A percentile compares a stretch with the other conserved stretches of the same genome.
Conservation (phyloP, 192 early-diverging fungal species). For the Lobosporangium transversale region DNA sequence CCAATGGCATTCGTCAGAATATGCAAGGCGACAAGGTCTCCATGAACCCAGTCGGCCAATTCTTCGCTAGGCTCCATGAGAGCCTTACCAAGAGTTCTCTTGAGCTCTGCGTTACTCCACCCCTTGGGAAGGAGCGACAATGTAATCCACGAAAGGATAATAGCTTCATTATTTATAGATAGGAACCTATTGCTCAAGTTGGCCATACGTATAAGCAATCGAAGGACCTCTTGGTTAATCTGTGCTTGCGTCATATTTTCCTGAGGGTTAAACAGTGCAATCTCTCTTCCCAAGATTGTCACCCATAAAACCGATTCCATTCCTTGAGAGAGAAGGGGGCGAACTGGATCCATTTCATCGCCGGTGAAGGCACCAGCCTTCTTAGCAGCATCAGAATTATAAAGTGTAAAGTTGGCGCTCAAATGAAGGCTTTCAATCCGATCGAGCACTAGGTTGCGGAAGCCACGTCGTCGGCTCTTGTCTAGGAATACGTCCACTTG, state of each 20-base stretch:
- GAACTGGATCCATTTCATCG: constrained; percentile 7
- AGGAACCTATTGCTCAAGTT: constrained; percentile 27
- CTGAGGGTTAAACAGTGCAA: constrained; percentile 22
- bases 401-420: neutral
- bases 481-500: constrained; percentile 31
- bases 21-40: constrained; percentile 8
- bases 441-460: constrained; percentile 20
- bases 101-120: constrained; percentile 3
- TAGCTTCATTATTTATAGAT: neutral
- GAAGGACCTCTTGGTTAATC: constrained; percentile 24
- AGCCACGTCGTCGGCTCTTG: constrained; percentile 7
- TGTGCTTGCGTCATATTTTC: constrained; percentile 15
- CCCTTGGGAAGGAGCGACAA: constrained; percentile 3
- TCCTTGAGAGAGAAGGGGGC: constrained; percentile 27
- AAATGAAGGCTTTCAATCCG: constrained; percentile 12
- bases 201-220: constrained; percentile 23
- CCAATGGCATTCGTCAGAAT: neutral
- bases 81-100: constrained; percentile 8
- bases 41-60: constrained; percentile 36
- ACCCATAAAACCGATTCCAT: constrained; percentile 40
- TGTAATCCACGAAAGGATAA: constrained; percentile 10
- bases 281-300: constrained; percentile 18
- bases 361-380: constrained; percentile 18
- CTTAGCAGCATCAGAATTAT: constrained; percentile 12
- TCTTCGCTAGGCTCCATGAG: constrained; percentile 25